Percentiles rank a stretch among this genome's conserved stretches.
Evolutionary conservation across 1,284 basidiomycete species (phyloP).

Genomic region (Acaromyces ingoldii): DNA sequence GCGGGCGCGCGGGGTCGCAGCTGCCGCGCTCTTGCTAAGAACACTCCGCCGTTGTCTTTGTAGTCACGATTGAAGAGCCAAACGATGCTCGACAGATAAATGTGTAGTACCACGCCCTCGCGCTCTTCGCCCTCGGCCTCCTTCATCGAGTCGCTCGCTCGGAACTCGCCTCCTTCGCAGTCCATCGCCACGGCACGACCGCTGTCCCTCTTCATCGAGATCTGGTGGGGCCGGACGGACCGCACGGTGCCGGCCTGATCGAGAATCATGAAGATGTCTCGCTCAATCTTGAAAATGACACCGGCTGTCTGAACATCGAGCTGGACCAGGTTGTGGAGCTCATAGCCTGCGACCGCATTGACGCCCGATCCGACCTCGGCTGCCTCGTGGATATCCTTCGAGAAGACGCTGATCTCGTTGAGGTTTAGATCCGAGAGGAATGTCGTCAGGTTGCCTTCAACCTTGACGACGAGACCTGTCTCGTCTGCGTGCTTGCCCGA

Average conservation of each 20-base stretch:
- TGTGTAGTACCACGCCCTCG: constrained; percentile 90
- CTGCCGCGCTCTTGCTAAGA: constrained; percentile 63
- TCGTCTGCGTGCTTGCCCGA: constrained; percentile 89
- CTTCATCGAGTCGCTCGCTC: constrained; percentile 85
- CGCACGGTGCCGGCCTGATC: constrained; percentile 83
- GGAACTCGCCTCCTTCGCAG: constrained; percentile 69
- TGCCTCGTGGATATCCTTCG: constrained; percentile 93
- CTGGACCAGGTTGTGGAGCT: constrained; percentile 92
- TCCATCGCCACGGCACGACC: constrained; percentile 82
- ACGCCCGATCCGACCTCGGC: constrained; percentile 88
- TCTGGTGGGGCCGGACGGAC: constrained; percentile 87
- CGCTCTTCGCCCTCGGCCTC: constrained; percentile 80
- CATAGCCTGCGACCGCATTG: constrained; percentile 85
- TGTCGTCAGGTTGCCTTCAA: constrained; percentile 75
- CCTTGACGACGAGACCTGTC: constrained; percentile 90
- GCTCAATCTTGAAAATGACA: constrained; percentile 95
- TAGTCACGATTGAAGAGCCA: constrained; percentile 91
- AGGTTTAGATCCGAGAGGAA: constrained; percentile 96
- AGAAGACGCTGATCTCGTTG: constrained; percentile 94
- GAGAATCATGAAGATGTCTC: constrained; percentile 87
- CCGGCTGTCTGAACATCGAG: constrained; percentile 90
- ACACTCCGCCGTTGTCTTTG: constrained; percentile 86
- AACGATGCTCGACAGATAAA: constrained; percentile 87
- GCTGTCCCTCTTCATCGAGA: constrained; percentile 77
- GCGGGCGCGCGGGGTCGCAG: constrained; percentile 63